A percentile compares a stretch with the other conserved stretches of the same genome.
Conservation (phyloP, 2,329 filamentous ascomycete species). For the Aureobasidium mangrovei region DNA sequence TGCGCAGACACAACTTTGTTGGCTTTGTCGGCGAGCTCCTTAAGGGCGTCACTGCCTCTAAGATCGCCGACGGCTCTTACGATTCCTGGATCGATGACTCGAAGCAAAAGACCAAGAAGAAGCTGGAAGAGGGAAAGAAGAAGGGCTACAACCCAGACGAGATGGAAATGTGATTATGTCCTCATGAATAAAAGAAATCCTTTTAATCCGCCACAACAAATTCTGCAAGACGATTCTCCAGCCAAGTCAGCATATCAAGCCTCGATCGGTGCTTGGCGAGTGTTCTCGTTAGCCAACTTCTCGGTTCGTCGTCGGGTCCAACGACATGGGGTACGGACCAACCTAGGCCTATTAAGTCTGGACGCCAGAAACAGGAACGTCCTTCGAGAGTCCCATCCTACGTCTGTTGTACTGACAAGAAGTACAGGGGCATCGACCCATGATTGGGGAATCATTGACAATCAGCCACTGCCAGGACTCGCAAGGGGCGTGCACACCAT, state of each 20-base stretch:
- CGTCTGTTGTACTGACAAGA: neutral
- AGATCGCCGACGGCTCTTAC: constrained; percentile 61
- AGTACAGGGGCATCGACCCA: neutral
- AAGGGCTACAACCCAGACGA: constrained; percentile 31
- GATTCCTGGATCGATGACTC: constrained; percentile 64
- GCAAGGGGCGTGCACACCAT: neutral
- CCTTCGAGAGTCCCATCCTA: neutral
- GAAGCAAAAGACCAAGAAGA: constrained; percentile 47
- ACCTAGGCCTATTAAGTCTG: too few species aligned
- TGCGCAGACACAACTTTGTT: constrained; percentile 90
- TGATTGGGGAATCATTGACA: neutral
- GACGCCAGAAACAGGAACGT: too few species aligned
- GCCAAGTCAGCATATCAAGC: too few species aligned
- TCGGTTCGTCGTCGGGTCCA: too few species aligned
- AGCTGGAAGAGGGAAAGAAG: constrained; percentile 38
- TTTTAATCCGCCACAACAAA: too few species aligned
- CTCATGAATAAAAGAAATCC: constrained; percentile 14
- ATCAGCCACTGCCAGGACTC: neutral
- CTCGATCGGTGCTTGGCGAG: too few species aligned
- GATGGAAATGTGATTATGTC: constrained; percentile 27
- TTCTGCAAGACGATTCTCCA: too few species aligned
- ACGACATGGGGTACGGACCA: too few species aligned
- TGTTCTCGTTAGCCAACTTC: too few species aligned
- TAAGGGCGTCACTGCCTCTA: constrained; percentile 71
- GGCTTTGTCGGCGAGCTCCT: constrained; percentile 86